Evolutionary conservation across 2,329 filamentous ascomycete species (phyloP).

Genomic region (Fusarium sp.): DNA sequence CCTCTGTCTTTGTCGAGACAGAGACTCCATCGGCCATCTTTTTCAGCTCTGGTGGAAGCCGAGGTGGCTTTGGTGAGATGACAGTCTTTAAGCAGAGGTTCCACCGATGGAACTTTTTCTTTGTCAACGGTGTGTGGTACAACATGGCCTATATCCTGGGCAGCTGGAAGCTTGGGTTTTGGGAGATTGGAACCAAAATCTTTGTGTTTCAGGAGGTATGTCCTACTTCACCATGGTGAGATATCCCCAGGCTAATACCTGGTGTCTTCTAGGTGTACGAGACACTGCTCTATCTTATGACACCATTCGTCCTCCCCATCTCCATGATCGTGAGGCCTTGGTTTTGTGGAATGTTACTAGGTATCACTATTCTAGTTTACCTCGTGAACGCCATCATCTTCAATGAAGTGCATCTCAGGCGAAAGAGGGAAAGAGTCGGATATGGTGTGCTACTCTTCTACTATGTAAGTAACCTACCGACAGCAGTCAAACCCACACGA

Average conservation of each 20-base stretch:
- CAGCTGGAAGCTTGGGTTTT: slow-evolving; percentile 18
- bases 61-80: slow-evolving; percentile 25
- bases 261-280: slow-evolving; percentile 9
- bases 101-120: slow-evolving; percentile 26
- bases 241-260: background rate
- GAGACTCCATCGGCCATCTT: slow-evolving; percentile 25
- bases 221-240: background rate
- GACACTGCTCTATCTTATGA: slow-evolving; percentile 13
- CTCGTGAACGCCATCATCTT: slow-evolving; percentile 9
- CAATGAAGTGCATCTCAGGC: slow-evolving; percentile 14
- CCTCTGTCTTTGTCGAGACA: slow-evolving; percentile 22
- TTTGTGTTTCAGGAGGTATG: slow-evolving; percentile 21
- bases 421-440: slow-evolving; percentile 12
- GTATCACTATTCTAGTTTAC: background rate
- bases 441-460: slow-evolving; percentile 10
- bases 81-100: slow-evolving; percentile 25
- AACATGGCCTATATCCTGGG: slow-evolving; percentile 14
- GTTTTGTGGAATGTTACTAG: slow-evolving; percentile 8
- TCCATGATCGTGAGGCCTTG: slow-evolving; percentile 2
- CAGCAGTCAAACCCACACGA: too few relatives aligned
- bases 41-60: slow-evolving; percentile 1
- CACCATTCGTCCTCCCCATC: slow-evolving; percentile 19
- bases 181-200: slow-evolving; percentile 15
- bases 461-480: background rate
- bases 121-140: slow-evolving; percentile 18